These are phyloP conservation scores for Micractinium conductrix DNA, from an alignment of 139 green algal genomes.

Conservation along the genomic window DNA sequence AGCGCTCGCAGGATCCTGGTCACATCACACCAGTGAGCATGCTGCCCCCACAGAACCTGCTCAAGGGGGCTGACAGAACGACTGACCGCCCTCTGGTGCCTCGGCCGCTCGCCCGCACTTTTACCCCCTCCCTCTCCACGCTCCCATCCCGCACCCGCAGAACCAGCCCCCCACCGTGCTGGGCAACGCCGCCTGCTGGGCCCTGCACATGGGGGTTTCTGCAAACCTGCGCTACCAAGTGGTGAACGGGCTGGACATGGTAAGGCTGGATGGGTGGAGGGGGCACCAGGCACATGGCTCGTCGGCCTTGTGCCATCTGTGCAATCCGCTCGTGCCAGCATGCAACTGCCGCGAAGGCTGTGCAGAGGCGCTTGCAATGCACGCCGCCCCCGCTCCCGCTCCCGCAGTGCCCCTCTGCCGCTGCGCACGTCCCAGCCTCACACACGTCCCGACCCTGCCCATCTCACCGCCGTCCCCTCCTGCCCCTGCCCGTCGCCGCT, in stretches of 20 bases:
- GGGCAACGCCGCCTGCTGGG: slow-evolving; percentile 87
- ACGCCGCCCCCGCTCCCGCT: neutral
- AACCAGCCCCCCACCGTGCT: slow-evolving; percentile 86
- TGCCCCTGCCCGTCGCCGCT: neutral
- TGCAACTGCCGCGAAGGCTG: too few species aligned
- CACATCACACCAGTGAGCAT: too few species aligned
- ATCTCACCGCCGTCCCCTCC: neutral
- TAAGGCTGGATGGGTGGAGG: slow-evolving; percentile 43
- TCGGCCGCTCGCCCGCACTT: too few species aligned
- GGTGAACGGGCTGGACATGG: slow-evolving; percentile 91
- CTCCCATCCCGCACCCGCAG: slow-evolving; percentile 25
- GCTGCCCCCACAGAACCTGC: too few species aligned
- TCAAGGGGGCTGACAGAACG: too few species aligned
- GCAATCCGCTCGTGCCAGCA: too few species aligned
- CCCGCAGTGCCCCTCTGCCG: neutral
- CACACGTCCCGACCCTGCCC: neutral
- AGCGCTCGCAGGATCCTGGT: too few species aligned
- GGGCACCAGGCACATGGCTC: neutral
- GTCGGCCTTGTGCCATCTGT: neutral
- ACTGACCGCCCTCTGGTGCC: too few species aligned
- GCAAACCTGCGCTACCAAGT: slow-evolving; percentile 94
- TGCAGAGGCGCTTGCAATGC: too few species aligned
- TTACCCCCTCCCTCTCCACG: too few species aligned
- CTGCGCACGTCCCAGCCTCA: too few species aligned
- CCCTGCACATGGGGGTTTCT: slow-evolving; percentile 91